These are phyloP conservation scores for Aspergillus terreus DNA, from an alignment of 2,329 filamentous ascomycete genomes.

Conservation along the genomic window DNA sequence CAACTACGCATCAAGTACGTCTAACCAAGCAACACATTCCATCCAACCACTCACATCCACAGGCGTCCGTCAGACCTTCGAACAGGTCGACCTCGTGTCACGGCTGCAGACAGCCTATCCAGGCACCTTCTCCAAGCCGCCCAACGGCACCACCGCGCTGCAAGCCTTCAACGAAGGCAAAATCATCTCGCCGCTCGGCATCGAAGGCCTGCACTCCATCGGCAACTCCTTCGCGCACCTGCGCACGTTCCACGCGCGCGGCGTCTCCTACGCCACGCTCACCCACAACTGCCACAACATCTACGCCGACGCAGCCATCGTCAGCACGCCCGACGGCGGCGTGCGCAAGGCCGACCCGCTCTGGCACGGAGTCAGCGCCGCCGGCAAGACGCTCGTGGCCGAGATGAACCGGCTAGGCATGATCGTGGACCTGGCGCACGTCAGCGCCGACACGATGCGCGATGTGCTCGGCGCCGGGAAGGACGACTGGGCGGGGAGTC, in stretches of 20 bases:
- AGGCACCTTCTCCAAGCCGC: conserved; percentile 51
- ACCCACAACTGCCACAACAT: conserved; percentile 93
- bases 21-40: background rate
- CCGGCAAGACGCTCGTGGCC: conserved; percentile 64
- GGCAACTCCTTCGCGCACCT: conserved; percentile 69
- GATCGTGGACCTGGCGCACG: conserved; percentile 86
- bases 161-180: conserved; percentile 58
- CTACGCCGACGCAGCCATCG: conserved; percentile 78
- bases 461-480: conserved; percentile 67
- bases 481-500: conserved; percentile 64
- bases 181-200: conserved; percentile 72
- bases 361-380: conserved; percentile 65
- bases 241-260: conserved; percentile 70
- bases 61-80: conserved; percentile 32
- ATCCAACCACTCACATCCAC: no score
- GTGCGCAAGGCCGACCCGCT: conserved; percentile 37
- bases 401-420: conserved; percentile 96
- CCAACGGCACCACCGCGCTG: conserved; percentile 60
- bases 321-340: conserved; percentile 31
- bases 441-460: conserved; percentile 74
- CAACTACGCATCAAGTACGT: conserved; percentile 64
- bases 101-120: conserved; percentile 32
- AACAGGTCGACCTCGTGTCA: conserved; percentile 35
- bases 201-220: conserved; percentile 91
- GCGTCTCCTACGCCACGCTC: conserved; percentile 81